A percentile compares a stretch with the other conserved stretches of the same genome.
Evolutionary conservation across 257 asterid species (phyloP).

Genomic region (Fraxinus excelsior): DNA sequence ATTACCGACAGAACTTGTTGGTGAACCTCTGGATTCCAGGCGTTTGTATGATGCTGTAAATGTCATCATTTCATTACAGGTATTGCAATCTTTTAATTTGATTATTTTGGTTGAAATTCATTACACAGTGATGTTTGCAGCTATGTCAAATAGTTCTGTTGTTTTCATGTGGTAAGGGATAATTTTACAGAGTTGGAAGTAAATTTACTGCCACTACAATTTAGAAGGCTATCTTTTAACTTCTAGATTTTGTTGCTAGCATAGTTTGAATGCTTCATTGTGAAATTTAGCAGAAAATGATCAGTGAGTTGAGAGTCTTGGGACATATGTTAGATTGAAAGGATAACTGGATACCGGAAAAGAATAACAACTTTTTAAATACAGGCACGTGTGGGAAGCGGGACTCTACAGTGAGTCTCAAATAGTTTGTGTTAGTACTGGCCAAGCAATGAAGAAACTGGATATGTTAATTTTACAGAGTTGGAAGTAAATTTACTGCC

Average conservation of each 20-base stretch:
- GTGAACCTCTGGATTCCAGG: constrained; percentile 69
- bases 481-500: too few relatives aligned
- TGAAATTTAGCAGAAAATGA: constrained; percentile 16
- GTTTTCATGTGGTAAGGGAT: background rate
- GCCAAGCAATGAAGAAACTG: background rate
- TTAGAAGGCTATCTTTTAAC: too few relatives aligned
- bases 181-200: too few relatives aligned
- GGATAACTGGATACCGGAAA: background rate
- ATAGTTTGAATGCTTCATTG: background rate
- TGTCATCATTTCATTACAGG: constrained; percentile 92
- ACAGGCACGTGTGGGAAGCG: background rate
- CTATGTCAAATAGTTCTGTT: background rate
- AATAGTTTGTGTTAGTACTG: background rate
- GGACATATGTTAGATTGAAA: constrained; percentile 3
- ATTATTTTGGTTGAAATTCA: background rate
- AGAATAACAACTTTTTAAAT: too few relatives aligned
- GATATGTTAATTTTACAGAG: too few relatives aligned
- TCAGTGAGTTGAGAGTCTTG: background rate
- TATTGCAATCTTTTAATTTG: constrained; percentile 30
- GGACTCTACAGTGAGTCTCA: background rate
- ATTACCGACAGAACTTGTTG: constrained; percentile 69
- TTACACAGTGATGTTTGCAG: background rate
- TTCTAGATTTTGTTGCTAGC: background rate
- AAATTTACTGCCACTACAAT: too few relatives aligned
- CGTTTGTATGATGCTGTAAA: constrained; percentile 82